Base-by-base conservation (phyloP, 2,329 filamentous ascomycete species). In the Fusarium papillatum region DNA sequence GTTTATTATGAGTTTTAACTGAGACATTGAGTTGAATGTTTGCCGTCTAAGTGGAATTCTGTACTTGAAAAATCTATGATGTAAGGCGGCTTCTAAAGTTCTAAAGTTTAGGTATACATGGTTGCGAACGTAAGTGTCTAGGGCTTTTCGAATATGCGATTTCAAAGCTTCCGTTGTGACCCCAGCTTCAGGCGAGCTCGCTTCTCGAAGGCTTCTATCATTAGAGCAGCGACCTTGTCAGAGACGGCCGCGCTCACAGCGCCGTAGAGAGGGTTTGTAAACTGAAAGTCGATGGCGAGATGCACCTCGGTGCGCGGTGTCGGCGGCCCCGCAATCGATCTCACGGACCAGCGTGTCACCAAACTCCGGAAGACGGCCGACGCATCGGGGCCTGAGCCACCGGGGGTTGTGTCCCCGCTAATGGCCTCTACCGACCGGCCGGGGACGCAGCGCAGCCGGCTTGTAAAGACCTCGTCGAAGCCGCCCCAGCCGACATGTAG, bases 171-270 rank as follows among this genome's bases (percentile, higher is more conserved):
- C 36, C 66, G 72, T 31, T 66, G 69, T 13, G 65, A 66, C 29
- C 74, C 77, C 9, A 85, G 72, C 64, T 80, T 80, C 79, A 90
- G 86, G 81, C 87, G 87, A 8, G 97, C 95, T 80, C 94, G 89
- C 84, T 91, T 90, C 86, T 98, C 96, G 86, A 99, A 99, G 1
- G 97, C 96, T 83, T 95, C 93, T 76, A 98, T 94, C 95, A 99
- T 98, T 75, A 94, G 88, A 6, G 92, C 92, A 2, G 95, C 96
- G 74, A 98, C 92, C 85, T 95, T 95, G 38, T 95, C 93, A 76
- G 95, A 95, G 29, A 97, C 93, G 39, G 94, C 93, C 43, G 92
- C 90, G 82, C 96, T 97, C 81, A 98, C 87, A 24, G 94, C 92
- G 50, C 92, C 93, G 85, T 98, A 97, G 68, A 98, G 83, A n/a